Evolutionary conservation across 805 yeast genomes (phyloP), one percentile per base, ranked within the genome.

Genomic region (Ogataea naganishii): DNA sequence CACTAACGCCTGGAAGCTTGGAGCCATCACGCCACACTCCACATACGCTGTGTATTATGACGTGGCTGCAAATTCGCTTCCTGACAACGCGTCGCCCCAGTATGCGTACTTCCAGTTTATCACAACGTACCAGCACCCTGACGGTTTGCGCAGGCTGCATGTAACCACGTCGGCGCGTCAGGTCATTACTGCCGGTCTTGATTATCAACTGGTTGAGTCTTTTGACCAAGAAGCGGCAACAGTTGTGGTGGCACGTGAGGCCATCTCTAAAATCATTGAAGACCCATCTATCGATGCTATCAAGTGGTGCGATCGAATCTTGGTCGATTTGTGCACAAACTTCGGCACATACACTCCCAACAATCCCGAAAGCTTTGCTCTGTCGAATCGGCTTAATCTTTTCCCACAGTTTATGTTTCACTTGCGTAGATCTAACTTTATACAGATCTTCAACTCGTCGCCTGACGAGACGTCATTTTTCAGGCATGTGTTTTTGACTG

Each of bases 181-280:
- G 3, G 50, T 72, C 3, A 40, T 63, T 16, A 60, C 62, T 9
- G 32, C 37, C 4, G 52, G 58, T 8, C 66, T 63, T 35, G 47
- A 50, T 10, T 46, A 53, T n/a, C 60, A 56, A 27, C 42, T 75
- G 25, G 62, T 68, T 23, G 47, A 49, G 7, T 66, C 66, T 11
- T 76, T 77, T 46, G 85, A 77, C 47, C 83, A 78, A 49, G 83
- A 77, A 44, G 78, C 79, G 9, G 80, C 82, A 0, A 66, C 77
- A 4, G 80, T 77, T 0, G 50, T 76, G 24, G 52, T 74, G 39
- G 74, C 80, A 1, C 60, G 83, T 38, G 65, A 66, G 18, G 69
- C 76, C 1, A 54, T 75, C 14, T 47, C 49, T 37, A 65, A 62
- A 38, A 52, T 68, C 25, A 47, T 55, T 35, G 42, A 56, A 37